These are phyloP conservation scores for Peterozyma xylosa DNA, from an alignment of 805 yeast genomes.

Conservation along the genomic window DNA sequence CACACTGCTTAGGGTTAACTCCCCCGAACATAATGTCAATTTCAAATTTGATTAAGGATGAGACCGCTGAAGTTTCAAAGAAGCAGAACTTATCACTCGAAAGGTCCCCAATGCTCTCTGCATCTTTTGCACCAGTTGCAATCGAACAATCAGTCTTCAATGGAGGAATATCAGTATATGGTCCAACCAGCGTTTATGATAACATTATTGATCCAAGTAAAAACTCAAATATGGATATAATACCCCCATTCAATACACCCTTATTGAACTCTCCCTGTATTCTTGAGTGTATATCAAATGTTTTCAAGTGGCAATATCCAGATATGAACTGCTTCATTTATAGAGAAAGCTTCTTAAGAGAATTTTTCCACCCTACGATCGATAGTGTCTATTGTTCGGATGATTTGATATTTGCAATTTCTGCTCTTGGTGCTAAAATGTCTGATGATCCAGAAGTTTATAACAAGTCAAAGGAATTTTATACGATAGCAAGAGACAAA, in stretches of 20 bases:
- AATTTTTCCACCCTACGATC: conserved; percentile 49
- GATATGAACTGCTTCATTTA: conserved; percentile 57
- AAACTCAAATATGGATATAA: neutral
- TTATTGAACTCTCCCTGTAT: conserved; percentile 4
- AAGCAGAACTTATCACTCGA: neutral
- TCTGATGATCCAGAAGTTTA: conserved; percentile 34
- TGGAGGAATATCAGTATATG: neutral
- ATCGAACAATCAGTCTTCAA: neutral
- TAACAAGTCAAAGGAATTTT: conserved; percentile 33
- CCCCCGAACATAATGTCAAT: neutral
- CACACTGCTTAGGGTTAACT: neutral
- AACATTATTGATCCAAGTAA: neutral
- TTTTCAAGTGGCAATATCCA: conserved; percentile 62
- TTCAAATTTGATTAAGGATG: neutral
- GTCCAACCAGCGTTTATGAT: neutral
- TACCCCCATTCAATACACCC: neutral
- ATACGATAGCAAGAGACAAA: conserved; percentile 35
- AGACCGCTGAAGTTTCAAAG: neutral
- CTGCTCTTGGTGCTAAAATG: conserved; percentile 52
- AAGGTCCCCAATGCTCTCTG: neutral
- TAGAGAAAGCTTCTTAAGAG: conserved; percentile 53
- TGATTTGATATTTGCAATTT: conserved; percentile 45
- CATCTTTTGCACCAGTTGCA: neutral
- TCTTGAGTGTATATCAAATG: conserved; percentile 12
- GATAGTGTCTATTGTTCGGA: conserved; percentile 47